Evolutionary conservation across 495 filamentous ascomycete species (phyloP).

Genomic region (Lichina pygmaea): DNA sequence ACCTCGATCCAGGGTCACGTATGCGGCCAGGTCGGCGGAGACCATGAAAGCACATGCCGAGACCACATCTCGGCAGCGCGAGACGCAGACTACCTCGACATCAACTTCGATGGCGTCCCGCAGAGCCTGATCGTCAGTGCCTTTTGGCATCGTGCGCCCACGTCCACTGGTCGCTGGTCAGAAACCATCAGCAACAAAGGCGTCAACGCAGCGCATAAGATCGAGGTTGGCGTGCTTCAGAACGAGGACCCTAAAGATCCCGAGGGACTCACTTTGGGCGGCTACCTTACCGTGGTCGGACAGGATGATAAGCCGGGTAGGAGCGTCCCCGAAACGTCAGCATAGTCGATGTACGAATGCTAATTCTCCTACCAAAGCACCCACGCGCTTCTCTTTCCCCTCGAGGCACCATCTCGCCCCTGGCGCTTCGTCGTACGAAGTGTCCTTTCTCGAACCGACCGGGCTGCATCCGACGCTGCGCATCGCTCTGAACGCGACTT

Average conservation of each 20-base stretch:
- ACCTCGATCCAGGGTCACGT: neutral
- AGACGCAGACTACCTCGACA: constrained; percentile 37
- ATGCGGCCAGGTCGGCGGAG: too few relatives aligned
- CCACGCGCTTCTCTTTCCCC: constrained; percentile 72
- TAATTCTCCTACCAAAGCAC: constrained; percentile 16
- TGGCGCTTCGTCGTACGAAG: constrained; percentile 16
- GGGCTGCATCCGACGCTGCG: constrained; percentile 72
- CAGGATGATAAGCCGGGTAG: constrained; percentile 41
- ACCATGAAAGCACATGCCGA: constrained; percentile 10
- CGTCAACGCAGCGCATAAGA: constrained; percentile 13
- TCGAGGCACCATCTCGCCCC: constrained; percentile 46
- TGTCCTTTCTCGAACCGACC: constrained; percentile 34
- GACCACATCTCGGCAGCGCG: constrained; percentile 12
- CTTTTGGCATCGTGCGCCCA: constrained; percentile 26
- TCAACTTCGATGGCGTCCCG: constrained; percentile 51
- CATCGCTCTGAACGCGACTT: constrained; percentile 6
- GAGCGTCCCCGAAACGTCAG: constrained; percentile 5
- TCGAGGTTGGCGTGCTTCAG: constrained; percentile 67
- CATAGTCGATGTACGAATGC: neutral
- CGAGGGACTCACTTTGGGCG: constrained; percentile 51
- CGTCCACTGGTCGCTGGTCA: constrained; percentile 18
- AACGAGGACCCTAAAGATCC: constrained; percentile 33
- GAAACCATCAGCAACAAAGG: constrained; percentile 17
- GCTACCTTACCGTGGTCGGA: constrained; percentile 54
- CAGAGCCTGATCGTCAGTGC: constrained; percentile 33